Percentiles rank a stretch among this genome's conserved stretches.
Conservation (phyloP, 1,284 basidiomycete genomes). For the Marasmius fiardii region DNA sequence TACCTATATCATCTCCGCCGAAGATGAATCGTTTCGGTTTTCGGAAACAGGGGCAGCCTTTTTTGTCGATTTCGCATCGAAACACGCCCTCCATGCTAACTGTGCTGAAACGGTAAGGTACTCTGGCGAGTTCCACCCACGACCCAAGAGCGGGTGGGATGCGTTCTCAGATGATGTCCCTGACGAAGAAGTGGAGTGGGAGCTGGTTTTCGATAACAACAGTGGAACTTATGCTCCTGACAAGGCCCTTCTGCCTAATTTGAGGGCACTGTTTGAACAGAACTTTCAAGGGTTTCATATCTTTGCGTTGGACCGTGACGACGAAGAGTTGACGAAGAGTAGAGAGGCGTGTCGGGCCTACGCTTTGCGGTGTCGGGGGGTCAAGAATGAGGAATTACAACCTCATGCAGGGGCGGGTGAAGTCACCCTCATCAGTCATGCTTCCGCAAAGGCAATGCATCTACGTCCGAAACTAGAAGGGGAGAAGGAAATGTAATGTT, state of each 20-base stretch:
- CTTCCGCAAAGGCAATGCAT: not conserved
- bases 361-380: constrained; percentile 53
- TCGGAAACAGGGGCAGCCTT: constrained; percentile 79
- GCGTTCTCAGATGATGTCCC: constrained; percentile 49
- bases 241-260: constrained; percentile 46
- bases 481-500: not conserved
- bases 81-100: constrained; percentile 58
- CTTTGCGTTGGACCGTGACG: constrained; percentile 47
- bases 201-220: constrained; percentile 76
- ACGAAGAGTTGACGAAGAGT: constrained; percentile 3
- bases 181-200: constrained; percentile 61
- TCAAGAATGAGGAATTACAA: constrained; percentile 55
- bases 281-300: constrained; percentile 69
- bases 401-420: constrained; percentile 55
- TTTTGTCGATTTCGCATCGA: constrained; percentile 80
- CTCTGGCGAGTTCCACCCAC: constrained; percentile 75
- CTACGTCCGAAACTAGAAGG: not conserved
- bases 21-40: constrained; percentile 72
- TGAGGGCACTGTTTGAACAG: constrained; percentile 56
- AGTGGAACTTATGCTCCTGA: constrained; percentile 74
- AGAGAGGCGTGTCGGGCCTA: constrained; percentile 63
- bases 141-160: constrained; percentile 66
- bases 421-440: constrained; percentile 39
- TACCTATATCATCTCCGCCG: constrained; percentile 69
- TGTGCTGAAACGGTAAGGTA: constrained; percentile 59